Conservation (phyloP, 495 filamentous ascomycete species). For the Neurospora tetraspora region DNA sequence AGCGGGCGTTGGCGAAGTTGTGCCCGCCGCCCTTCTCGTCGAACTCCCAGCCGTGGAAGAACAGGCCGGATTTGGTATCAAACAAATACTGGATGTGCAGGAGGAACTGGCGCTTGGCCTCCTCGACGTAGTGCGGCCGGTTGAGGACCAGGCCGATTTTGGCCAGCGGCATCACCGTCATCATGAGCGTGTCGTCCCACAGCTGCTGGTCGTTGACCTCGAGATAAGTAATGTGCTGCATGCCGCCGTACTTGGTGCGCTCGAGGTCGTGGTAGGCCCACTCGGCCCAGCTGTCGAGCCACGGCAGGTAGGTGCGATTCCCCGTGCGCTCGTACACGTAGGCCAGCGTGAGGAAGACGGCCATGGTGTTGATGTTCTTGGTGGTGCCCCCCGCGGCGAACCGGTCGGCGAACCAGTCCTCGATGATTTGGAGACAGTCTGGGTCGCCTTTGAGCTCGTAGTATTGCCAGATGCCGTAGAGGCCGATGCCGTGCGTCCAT, state of each 20-base stretch:
- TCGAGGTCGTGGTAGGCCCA: slow-evolving; percentile 66
- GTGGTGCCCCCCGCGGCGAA: slow-evolving; percentile 59
- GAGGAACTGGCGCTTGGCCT: slow-evolving; percentile 64
- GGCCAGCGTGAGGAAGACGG: slow-evolving; percentile 59
- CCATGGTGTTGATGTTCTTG: slow-evolving; percentile 79
- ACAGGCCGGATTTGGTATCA: slow-evolving; percentile 55
- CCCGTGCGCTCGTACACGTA: slow-evolving; percentile 58
- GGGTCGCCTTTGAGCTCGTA: slow-evolving; percentile 51
- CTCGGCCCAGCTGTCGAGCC: slow-evolving; percentile 65
- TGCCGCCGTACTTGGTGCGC: slow-evolving; percentile 58
- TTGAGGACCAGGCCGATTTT: slow-evolving; percentile 61
- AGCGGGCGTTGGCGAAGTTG: slow-evolving; percentile 59
- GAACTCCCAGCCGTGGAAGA: slow-evolving; percentile 70
- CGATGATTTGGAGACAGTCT: slow-evolving; percentile 45
- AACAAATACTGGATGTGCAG: slow-evolving; percentile 64
- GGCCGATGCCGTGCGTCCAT: slow-evolving; percentile 70
- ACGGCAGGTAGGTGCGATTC: slow-evolving; percentile 51
- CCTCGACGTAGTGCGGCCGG: slow-evolving; percentile 56
- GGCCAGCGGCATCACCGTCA: slow-evolving; percentile 66
- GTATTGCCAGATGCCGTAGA: slow-evolving; percentile 73
- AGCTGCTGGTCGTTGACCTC: slow-evolving; percentile 56
- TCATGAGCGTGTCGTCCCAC: slow-evolving; percentile 76
- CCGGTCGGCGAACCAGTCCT: slow-evolving; percentile 56
- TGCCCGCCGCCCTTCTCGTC: slow-evolving; percentile 31
- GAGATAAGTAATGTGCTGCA: slow-evolving; percentile 64